Percentiles rank a stretch among this genome's conserved stretches.
These are phyloP conservation scores for Dryas drummondii DNA, from an alignment of 306 rosid genomes.

Conservation along the genomic window DNA sequence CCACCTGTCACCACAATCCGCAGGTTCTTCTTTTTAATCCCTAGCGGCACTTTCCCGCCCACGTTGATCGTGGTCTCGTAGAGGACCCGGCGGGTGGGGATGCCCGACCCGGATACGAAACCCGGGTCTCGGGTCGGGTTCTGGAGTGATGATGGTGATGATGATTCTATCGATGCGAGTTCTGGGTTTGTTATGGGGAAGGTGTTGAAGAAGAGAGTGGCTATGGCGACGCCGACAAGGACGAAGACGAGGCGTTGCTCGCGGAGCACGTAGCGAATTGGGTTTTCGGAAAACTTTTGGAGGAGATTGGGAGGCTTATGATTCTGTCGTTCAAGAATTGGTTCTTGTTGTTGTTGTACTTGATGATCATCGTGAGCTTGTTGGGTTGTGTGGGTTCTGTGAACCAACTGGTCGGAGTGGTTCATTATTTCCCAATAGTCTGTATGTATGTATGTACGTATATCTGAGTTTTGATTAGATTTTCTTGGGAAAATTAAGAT, in stretches of 20 bases:
- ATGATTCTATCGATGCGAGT: background rate
- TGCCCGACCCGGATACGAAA: background rate
- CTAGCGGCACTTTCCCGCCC: conserved; percentile 43
- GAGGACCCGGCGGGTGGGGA: too few relatives aligned
- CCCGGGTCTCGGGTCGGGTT: conserved; percentile 27
- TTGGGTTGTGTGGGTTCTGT: conserved; percentile 34
- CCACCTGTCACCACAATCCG: conserved; percentile 87
- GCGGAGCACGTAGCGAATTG: conserved; percentile 25
- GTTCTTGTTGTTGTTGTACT: background rate
- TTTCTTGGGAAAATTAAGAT: background rate
- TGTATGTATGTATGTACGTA: too few relatives aligned
- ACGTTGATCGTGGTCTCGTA: background rate
- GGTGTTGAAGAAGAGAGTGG: conserved; percentile 42
- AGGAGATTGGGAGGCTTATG: background rate
- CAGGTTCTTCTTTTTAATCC: conserved; percentile 36
- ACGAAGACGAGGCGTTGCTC: conserved; percentile 37
- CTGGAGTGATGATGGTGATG: background rate
- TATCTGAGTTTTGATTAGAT: background rate
- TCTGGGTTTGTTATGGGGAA: conserved; percentile 18
- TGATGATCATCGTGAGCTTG: conserved; percentile 7
- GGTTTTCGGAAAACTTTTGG: background rate
- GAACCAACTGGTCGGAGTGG: conserved; percentile 39
- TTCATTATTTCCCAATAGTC: conserved; percentile 16
- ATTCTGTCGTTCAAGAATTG: background rate
- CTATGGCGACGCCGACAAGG: conserved; percentile 40